These are phyloP conservation scores for Tillandsia fasciculata DNA, from an alignment of 176 grass and related monocot genomes.

Conservation along the genomic window DNA sequence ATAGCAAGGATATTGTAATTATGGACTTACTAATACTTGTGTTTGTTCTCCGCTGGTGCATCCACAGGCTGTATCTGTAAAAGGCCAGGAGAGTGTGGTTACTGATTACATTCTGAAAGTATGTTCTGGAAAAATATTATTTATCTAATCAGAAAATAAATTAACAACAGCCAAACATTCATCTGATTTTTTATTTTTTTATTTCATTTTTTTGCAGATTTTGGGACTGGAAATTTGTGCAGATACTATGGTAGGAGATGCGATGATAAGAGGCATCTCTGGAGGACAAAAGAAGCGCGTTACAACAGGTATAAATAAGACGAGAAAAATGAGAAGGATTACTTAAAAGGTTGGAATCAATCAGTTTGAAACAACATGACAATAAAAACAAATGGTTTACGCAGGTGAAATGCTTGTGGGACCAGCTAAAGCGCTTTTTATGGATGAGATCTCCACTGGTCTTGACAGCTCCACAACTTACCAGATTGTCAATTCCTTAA, in stretches of 20 bases:
- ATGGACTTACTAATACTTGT: background rate
- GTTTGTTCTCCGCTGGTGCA: background rate
- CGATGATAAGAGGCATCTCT: slow-evolving; percentile 89
- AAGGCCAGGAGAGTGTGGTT: slow-evolving; percentile 86
- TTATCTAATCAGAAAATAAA: slow-evolving; percentile 2
- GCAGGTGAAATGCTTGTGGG: slow-evolving; percentile 96
- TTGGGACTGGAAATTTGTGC: slow-evolving; percentile 86
- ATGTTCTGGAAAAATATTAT: background rate
- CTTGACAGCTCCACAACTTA: slow-evolving; percentile 90
- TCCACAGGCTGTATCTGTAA: slow-evolving; percentile 74
- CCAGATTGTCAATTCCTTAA: slow-evolving; percentile 80
- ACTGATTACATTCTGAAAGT: slow-evolving; percentile 97
- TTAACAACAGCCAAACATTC: background rate
- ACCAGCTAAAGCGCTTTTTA: slow-evolving; percentile 85
- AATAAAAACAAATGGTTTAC: slow-evolving; percentile 15
- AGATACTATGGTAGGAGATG: slow-evolving; percentile 91
- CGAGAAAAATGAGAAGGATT: slow-evolving; percentile 7
- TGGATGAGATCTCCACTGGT: slow-evolving; percentile 94
- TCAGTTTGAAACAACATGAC: slow-evolving; percentile 10
- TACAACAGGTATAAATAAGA: slow-evolving; percentile 55
- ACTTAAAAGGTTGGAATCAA: background rate
- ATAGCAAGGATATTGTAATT: background rate
- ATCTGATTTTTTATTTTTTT: background rate
- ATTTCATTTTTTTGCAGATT: slow-evolving; percentile 31
- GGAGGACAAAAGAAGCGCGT: slow-evolving; percentile 96